These are phyloP conservation scores for Anacardium occidentale DNA, from an alignment of 345 rosid genomes.

Conservation along the genomic window DNA sequence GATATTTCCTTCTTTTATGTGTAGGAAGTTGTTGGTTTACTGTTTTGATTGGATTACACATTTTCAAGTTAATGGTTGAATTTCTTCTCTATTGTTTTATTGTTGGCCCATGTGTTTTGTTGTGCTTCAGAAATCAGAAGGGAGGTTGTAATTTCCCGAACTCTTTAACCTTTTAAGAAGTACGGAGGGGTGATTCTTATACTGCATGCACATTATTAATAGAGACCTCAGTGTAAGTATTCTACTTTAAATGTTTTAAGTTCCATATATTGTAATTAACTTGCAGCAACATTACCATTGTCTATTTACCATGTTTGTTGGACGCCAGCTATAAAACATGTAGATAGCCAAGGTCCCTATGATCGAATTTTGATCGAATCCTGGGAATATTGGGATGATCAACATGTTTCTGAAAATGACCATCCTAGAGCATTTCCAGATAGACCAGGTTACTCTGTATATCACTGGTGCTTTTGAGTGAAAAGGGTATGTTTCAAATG, in stretches of 20 bases:
- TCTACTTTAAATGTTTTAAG: conserved; percentile 7
- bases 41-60: neutral
- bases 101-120: conserved; percentile 22
- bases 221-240: conserved; percentile 75
- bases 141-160: conserved; percentile 79
- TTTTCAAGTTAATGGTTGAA: conserved; percentile 3
- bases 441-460: conserved; percentile 55
- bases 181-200: conserved; percentile 27
- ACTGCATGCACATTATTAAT: conserved; percentile 69
- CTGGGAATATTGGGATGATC: conserved; percentile 95
- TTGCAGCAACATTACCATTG: neutral
- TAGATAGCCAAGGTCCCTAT: too few species aligned
- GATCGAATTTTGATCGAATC: conserved; percentile 73
- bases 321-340: neutral
- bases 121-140: conserved; percentile 83
- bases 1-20: neutral
- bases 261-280: neutral
- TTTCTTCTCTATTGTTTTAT: conserved; percentile 2
- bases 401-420: conserved; percentile 82
- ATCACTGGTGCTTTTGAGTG: neutral
- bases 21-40: neutral
- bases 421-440: conserved; percentile 79
- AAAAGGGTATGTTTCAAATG: neutral
- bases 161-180: conserved; percentile 68
- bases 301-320: neutral